These are phyloP conservation scores for Cyberlindnera mrakii DNA, from an alignment of 805 yeast species.

Conservation along the genomic window DNA sequence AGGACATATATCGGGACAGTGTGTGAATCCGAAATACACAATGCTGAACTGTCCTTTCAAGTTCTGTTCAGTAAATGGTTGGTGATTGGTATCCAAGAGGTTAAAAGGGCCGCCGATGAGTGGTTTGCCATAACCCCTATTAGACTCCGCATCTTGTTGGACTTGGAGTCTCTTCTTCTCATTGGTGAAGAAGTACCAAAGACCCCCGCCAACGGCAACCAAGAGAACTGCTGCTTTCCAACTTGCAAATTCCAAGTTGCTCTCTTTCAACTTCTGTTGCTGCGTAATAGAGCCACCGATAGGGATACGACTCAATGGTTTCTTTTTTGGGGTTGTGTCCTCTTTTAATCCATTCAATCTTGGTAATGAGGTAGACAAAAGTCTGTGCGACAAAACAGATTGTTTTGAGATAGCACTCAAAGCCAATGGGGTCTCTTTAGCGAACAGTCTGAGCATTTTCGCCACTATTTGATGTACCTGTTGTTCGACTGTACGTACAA, in stretches of 20 bases:
- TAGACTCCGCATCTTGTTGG: conserved; percentile 76
- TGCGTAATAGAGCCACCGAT: conserved; percentile 50
- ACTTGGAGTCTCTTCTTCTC: conserved; percentile 74
- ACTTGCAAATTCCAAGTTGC: conserved; percentile 64
- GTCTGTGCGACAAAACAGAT: background rate
- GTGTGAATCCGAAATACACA: conserved; percentile 93
- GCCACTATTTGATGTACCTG: too few relatives aligned
- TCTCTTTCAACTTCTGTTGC: conserved; percentile 28
- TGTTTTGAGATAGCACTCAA: conserved; percentile 1
- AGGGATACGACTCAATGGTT: conserved; percentile 78
- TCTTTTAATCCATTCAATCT: conserved; percentile 14
- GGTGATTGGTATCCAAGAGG: conserved; percentile 64
- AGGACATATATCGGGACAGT: conserved; percentile 98
- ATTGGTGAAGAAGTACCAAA: conserved; percentile 62
- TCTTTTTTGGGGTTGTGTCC: conserved; percentile 19
- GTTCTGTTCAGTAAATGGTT: conserved; percentile 70
- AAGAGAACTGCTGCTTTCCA: conserved; percentile 79
- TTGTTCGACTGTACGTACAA: too few relatives aligned
- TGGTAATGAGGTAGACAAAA: conserved; percentile 14
- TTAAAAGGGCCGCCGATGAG: conserved; percentile 87
- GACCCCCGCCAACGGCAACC: conserved; percentile 61
- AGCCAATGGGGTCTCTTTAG: conserved; percentile 1
- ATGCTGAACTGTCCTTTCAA: conserved; percentile 75
- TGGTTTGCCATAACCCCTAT: conserved; percentile 88
- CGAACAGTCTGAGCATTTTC: too few relatives aligned